Percentiles rank a stretch among this genome's conserved stretches.
These are phyloP conservation scores for Phytopythium montanum DNA, from an alignment of 352 stramenopile species.

Conservation along the genomic window DNA sequence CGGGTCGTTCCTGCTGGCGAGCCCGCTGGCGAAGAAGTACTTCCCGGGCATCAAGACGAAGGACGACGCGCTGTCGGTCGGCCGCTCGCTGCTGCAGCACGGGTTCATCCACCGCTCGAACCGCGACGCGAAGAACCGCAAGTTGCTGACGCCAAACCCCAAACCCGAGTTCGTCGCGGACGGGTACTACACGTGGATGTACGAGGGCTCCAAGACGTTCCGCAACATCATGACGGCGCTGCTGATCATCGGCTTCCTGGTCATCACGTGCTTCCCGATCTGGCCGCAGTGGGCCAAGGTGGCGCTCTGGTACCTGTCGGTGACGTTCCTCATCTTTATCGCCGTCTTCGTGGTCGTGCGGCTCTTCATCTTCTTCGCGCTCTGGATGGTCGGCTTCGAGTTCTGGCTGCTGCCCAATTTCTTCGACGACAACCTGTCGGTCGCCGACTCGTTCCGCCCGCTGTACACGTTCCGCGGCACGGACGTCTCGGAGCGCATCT, in stretches of 20 bases:
- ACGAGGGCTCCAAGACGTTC: constrained; percentile 97
- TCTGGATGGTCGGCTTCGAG: constrained; percentile 95
- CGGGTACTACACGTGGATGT: constrained; percentile 99
- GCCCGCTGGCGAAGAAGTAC: constrained; percentile 74
- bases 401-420: constrained; percentile 99
- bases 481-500: constrained; percentile 92
- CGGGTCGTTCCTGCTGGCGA: constrained; percentile 70
- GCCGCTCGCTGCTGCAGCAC: constrained; percentile 67
- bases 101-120: constrained; percentile 88
- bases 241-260: constrained; percentile 97
- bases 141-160: constrained; percentile 71
- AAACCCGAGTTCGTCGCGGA: constrained; percentile 94
- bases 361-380: constrained; percentile 94
- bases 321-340: constrained; percentile 99
- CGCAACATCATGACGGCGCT: constrained; percentile 96
- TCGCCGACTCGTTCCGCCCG: constrained; percentile 98
- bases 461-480: constrained; percentile 88
- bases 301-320: constrained; percentile 97
- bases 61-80: constrained; percentile 72
- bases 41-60: constrained; percentile 80
- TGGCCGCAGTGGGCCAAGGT: constrained; percentile 98
- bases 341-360: constrained; percentile 95
- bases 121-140: constrained; percentile 83
- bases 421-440: constrained; percentile 98
- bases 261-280: constrained; percentile 98